Conservation (phyloP, 306 rosid genomes). For the Arachis hypogaea region DNA sequence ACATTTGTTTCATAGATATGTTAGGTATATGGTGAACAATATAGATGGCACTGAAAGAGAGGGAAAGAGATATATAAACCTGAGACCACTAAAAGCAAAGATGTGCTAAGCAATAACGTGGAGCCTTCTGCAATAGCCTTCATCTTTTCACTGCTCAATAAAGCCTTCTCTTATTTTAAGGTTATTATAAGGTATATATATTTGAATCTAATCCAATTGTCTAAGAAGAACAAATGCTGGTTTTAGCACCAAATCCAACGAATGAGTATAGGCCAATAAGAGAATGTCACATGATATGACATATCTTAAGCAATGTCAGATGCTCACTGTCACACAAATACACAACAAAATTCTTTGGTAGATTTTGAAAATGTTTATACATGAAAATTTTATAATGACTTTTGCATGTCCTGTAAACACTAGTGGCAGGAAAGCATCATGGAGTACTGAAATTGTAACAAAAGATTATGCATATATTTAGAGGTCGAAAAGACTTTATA, state of each 20-base stretch:
- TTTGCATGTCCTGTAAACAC: constrained; percentile 18
- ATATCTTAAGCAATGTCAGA: constrained; percentile 26
- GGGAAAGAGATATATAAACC: constrained; percentile 49
- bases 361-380: background rate
- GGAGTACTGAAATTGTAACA: background rate
- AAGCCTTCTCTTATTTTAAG: constrained; percentile 23
- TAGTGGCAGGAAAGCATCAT: constrained; percentile 5
- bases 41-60: constrained; percentile 14
- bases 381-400: background rate
- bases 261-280: background rate
- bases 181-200: background rate
- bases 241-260: too few relatives aligned
- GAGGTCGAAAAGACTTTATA: constrained; percentile 14
- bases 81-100: constrained; percentile 47
- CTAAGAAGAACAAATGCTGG: too few relatives aligned
- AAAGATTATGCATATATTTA: constrained; percentile 18
- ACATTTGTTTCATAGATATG: constrained; percentile 35
- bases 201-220: background rate
- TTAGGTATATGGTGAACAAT: background rate
- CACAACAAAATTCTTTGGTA: background rate
- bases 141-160: constrained; percentile 45
- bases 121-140: constrained; percentile 40
- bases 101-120: constrained; percentile 38
- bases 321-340: background rate
- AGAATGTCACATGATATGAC: background rate